phyloP scores from a whole-genome alignment of 352 stramenopile species.

The Globisporangium viniferum region DNA sequence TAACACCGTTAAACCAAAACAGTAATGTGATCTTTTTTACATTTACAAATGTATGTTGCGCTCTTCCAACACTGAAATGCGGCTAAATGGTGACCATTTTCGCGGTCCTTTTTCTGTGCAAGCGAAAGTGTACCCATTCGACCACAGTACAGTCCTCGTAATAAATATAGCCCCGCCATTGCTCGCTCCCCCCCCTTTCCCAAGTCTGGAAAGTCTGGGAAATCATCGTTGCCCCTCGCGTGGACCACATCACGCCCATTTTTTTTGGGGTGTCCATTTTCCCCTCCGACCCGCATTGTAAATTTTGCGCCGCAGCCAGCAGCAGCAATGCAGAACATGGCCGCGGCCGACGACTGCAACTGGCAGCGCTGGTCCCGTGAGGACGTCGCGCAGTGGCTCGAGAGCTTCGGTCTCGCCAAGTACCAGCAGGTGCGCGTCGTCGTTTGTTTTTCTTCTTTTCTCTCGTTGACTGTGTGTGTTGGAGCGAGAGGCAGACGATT shows the following conservation, averaged over 20 bases:
- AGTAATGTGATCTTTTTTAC: too few species aligned
- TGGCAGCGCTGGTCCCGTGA: constrained; percentile 19
- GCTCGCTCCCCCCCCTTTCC: not conserved
- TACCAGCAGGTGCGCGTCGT: constrained; percentile 15
- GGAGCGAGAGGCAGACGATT: not conserved
- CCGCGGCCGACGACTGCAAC: constrained; percentile 1
- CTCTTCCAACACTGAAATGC: not conserved
- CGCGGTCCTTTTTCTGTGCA: not conserved
- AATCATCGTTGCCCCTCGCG: not conserved
- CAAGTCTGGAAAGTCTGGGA: not conserved
- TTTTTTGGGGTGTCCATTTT: constrained; percentile 5
- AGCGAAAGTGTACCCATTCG: not conserved
- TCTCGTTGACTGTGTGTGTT: not conserved
- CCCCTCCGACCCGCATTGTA: not conserved
- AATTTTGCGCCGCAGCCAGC: not conserved
- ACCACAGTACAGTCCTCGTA: not conserved
- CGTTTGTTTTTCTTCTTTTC: not conserved
- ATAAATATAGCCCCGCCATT: not conserved
- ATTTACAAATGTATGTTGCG: too few species aligned
- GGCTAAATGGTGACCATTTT: not conserved
- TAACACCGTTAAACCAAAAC: too few species aligned
- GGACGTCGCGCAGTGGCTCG: constrained; percentile 21
- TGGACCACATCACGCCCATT: not conserved
- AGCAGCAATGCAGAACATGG: constrained; percentile 13
- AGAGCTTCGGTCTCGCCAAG: constrained; percentile 17